Percentiles rank a stretch among this genome's conserved stretches.
phyloP scores from a whole-genome alignment of 1,139 yeast genomes.

The Casaregolazyma suthepensis region DNA sequence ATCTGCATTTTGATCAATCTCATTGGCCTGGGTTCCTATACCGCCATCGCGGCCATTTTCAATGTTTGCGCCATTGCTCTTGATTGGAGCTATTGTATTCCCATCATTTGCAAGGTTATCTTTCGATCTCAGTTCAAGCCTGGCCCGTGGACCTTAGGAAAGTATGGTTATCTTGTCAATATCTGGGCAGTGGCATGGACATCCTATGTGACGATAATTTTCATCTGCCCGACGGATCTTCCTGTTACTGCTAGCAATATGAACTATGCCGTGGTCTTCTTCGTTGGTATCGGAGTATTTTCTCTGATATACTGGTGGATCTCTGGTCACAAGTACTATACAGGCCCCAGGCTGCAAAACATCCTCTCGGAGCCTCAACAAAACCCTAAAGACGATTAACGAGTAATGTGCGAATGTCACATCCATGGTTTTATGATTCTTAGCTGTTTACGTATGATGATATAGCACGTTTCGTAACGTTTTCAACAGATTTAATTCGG shows the following conservation, averaged over 20 bases:
- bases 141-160: conserved; percentile 69
- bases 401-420: background rate
- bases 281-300: conserved; percentile 40
- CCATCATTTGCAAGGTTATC: conserved; percentile 52
- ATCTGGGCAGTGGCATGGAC: conserved; percentile 40
- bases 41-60: conserved; percentile 66
- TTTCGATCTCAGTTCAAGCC: conserved; percentile 46
- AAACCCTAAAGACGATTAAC: background rate
- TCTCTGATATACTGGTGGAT: conserved; percentile 21
- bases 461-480: background rate
- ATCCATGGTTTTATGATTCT: background rate
- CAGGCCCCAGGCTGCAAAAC: conserved; percentile 15
- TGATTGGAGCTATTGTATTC: conserved; percentile 63
- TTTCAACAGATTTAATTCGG: background rate
- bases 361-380: background rate
- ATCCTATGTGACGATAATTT: conserved; percentile 36
- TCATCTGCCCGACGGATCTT: conserved; percentile 57
- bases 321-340: conserved; percentile 18
- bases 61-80: conserved; percentile 72
- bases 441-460: background rate
- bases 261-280: conserved; percentile 71
- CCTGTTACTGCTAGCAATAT: conserved; percentile 56
- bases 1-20: conserved; percentile 53
- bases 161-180: conserved; percentile 49
- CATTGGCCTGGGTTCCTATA: conserved; percentile 59